Base-by-base conservation (phyloP, 83 land plant species). In the Isoetes engelmannii region DNA sequence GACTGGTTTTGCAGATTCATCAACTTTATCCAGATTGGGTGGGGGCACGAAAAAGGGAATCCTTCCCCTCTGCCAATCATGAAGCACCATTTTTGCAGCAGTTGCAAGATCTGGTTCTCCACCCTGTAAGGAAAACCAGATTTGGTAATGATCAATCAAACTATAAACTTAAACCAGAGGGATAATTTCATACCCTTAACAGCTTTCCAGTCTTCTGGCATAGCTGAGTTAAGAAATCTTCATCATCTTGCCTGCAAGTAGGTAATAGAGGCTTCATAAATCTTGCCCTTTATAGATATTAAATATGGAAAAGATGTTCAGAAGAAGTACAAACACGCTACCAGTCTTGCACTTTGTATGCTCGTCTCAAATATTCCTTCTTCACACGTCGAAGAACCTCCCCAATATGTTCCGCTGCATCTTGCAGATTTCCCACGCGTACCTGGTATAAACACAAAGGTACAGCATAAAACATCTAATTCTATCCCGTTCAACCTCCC, bases 31-130 rank as follows among this genome's bases (percentile, higher is more conserved):
- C 48, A 71, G 74, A 45, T 69, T 68, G 17, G 96, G 98, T 51
- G 98, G 98, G 7, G 92, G 85, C 4, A 83, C 84, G 64, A 93
- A 93, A 79, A 90, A 93, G 43, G 98, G 98, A 64, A 93, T 83
- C 49, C 80, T 82, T 10, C 98, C 98, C 58, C 98, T 82, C 69
- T 90, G 97, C 96, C 96, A 93, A 78, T 93, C 98, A 47, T 86
- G 92, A 15, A 93, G 92, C 60, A 93, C 80, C 96, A 93, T 90
- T 74, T 90, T 93, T 60, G 96, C 98, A 41, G 84, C 88, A 28
- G 98, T 90, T 72, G 45, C 86, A 17, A 86, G 57, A 63, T 93
- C 98, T 47, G 98, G 98, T 63, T 93, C 98, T 47, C 98, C 98
- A 58, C 98, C 98, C 98, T 93, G 64, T 4, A 60, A 19, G 9